Percentiles rank a stretch among this genome's conserved stretches.
phyloP scores from a whole-genome alignment of 1,139 yeast genomes.

The Arxiozyma bovina region DNA sequence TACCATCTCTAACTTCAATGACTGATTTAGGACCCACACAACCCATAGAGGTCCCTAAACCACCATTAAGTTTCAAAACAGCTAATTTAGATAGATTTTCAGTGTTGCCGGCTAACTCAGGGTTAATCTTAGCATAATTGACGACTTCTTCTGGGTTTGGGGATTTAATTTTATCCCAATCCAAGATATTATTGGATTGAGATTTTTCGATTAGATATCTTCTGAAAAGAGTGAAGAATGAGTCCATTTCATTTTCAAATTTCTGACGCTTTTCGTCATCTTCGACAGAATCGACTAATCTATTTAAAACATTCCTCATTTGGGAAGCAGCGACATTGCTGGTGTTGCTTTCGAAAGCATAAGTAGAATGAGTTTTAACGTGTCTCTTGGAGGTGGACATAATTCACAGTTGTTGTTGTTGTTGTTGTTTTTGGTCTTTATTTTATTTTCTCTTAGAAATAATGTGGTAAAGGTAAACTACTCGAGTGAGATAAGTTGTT shows the following conservation, averaged over 20 bases:
- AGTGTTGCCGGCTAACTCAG: conserved; percentile 15
- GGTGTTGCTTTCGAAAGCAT: conserved; percentile 93
- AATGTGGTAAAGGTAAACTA: background rate
- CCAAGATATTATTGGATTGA: conserved; percentile 61
- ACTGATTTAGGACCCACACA: conserved; percentile 98
- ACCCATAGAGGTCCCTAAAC: conserved; percentile 98
- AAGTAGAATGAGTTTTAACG: conserved; percentile 52
- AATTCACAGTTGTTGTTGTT: too few species aligned
- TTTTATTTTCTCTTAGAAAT: background rate
- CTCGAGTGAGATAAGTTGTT: background rate
- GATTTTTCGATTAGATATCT: conserved; percentile 88
- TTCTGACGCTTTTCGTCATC: conserved; percentile 44
- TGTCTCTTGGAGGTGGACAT: conserved; percentile 43
- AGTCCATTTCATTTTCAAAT: conserved; percentile 91
- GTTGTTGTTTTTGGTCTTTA: too few species aligned
- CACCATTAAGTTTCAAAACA: conserved; percentile 93
- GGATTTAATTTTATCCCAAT: conserved; percentile 94
- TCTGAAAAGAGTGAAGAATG: conserved; percentile 86
- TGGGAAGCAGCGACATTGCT: conserved; percentile 95
- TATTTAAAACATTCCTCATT: conserved; percentile 93
- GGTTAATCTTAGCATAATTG: conserved; percentile 46
- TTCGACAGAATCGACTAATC: conserved; percentile 68
- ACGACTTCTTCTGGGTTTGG: conserved; percentile 86
- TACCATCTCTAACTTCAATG: conserved; percentile 97
- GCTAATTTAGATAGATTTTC: conserved; percentile 73